Conservation (phyloP, 2,329 filamentous ascomycete species). For the Cercospora canescens region DNA sequence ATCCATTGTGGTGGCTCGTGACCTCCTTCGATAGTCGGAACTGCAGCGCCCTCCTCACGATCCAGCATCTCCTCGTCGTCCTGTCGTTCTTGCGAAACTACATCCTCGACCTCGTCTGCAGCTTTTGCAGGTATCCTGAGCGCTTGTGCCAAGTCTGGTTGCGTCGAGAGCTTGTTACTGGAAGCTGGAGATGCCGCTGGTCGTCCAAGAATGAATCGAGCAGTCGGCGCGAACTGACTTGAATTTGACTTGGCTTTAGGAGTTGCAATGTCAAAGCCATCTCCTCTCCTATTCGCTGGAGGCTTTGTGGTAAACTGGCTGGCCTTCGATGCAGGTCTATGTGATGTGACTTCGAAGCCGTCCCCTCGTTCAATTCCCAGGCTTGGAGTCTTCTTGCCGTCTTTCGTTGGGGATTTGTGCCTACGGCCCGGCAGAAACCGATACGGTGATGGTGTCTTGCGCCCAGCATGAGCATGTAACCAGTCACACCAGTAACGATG, state of each 20-base stretch:
- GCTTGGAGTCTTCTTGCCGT: slow-evolving; percentile 12
- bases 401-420: slow-evolving; percentile 19
- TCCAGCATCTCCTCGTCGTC: slow-evolving; percentile 34
- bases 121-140: slow-evolving; percentile 15
- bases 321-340: neutral
- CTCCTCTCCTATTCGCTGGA: neutral
- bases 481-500: neutral
- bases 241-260: neutral
- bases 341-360: slow-evolving; percentile 1
- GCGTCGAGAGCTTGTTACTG: slow-evolving; percentile 16
- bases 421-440: slow-evolving; percentile 27
- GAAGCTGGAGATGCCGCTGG: neutral
- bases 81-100: slow-evolving; percentile 7
- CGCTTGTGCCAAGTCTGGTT: slow-evolving; percentile 17
- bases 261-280: neutral
- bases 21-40: slow-evolving; percentile 21
- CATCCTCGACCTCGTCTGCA: slow-evolving; percentile 32
- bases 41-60: slow-evolving; percentile 17
- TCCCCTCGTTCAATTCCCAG: slow-evolving; percentile 1
- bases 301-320: neutral
- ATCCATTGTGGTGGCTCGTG: slow-evolving; percentile 5
- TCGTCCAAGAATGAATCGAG: slow-evolving; percentile 26
- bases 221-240: slow-evolving; percentile 31
- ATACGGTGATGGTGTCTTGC: slow-evolving; percentile 32
- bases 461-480: neutral